Evolutionary conservation across 805 yeast genomes (phyloP).

Genomic region (Teunomyces cretensis): DNA sequence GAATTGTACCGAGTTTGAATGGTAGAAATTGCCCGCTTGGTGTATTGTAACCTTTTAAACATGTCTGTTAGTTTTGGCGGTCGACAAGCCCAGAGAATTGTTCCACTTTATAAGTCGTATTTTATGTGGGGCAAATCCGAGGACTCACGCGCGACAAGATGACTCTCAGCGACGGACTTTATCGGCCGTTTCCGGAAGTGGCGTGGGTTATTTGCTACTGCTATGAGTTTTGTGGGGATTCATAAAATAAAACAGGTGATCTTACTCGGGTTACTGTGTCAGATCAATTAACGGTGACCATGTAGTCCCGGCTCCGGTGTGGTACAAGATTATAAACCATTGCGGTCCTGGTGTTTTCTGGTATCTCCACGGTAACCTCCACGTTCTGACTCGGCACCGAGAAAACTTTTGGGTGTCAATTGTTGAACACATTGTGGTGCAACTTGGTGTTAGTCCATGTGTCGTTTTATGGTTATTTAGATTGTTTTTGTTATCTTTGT

Average conservation of each 20-base stretch:
- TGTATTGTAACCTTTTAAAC: neutral
- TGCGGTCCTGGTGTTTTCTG: too few species aligned
- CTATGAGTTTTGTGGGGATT: neutral
- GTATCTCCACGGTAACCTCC: too few species aligned
- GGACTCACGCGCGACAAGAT: neutral
- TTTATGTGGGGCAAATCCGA: conserved; percentile 5
- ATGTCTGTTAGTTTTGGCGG: neutral
- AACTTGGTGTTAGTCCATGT: too few species aligned
- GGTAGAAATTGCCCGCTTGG: neutral
- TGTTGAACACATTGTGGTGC: too few species aligned
- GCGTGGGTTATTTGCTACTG: neutral
- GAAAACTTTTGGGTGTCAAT: too few species aligned
- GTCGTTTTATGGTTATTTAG: too few species aligned
- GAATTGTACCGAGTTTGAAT: conserved; percentile 5
- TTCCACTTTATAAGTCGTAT: neutral
- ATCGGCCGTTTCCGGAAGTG: neutral
- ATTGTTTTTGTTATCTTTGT: too few species aligned
- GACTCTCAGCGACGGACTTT: neutral
- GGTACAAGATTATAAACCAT: too few species aligned
- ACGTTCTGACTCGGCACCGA: too few species aligned
- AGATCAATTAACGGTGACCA: too few species aligned
- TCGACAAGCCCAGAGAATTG: neutral
- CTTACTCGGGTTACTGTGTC: neutral
- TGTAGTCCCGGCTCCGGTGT: too few species aligned
- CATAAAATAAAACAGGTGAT: neutral